Percentiles rank a stretch among this genome's conserved stretches.
phyloP scores from a whole-genome alignment of 331 rosid species.

The Malus hybrid region DNA sequence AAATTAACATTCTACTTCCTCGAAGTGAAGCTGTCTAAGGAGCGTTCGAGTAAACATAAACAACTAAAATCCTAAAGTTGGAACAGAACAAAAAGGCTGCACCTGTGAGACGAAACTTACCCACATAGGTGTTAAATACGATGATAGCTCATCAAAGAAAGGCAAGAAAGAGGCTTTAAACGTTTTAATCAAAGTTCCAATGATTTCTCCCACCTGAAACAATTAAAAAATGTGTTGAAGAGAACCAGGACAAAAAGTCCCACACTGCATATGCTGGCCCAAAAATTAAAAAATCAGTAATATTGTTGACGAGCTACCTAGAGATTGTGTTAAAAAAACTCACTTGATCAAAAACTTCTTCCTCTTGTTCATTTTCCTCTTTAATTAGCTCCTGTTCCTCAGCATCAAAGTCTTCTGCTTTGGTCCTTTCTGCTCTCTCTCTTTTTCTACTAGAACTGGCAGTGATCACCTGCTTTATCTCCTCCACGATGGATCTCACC shows the following conservation, averaged over 20 bases:
- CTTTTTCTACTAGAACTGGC: conserved; percentile 60
- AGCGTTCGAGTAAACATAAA: no score
- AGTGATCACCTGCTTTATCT: conserved; percentile 54
- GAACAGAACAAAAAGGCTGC: background rate
- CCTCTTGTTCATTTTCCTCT: no score
- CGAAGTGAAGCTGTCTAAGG: no score
- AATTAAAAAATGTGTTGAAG: no score
- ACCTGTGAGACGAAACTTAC: conserved; percentile 16
- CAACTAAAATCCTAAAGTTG: background rate
- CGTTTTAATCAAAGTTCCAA: conserved; percentile 68
- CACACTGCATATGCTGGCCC: no score
- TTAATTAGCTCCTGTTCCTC: no score
- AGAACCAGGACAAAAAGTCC: no score
- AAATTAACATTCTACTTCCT: no score
- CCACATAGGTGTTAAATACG: conserved; percentile 57
- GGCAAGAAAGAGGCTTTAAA: conserved; percentile 64
- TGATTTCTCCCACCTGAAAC: conserved; percentile 55
- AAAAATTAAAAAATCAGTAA: no score
- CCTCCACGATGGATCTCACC: conserved; percentile 57
- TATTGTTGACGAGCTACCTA: no score
- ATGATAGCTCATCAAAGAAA: conserved; percentile 56
- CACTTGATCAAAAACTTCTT: conserved; percentile 54
- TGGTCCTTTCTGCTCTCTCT: conserved; percentile 1
- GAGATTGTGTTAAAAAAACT: background rate
- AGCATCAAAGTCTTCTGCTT: no score